Evolutionary conservation across 805 yeast species (phyloP), one percentile per base, ranked within the genome.

Genomic region (Cyberlindnera americana): DNA sequence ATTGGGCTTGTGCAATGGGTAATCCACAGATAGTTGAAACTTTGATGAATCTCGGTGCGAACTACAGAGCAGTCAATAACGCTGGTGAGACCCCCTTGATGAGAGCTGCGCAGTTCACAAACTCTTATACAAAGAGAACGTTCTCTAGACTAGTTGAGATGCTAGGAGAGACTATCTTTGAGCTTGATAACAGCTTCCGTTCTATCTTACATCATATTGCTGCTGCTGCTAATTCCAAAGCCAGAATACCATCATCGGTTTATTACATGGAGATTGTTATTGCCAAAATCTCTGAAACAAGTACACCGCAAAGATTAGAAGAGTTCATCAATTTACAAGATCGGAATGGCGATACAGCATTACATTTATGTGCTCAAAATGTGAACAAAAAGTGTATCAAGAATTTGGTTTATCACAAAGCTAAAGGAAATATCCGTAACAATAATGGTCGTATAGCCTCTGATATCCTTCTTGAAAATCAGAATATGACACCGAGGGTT

Each of bases 1-100:
- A 93, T 62, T 93, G 98, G 97, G 95, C 98, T 0, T 88, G 97
- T 44, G 84, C 98, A 1, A 88, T 93, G 76, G 99, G 98, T 4
- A 86, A 82, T 57, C 63, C 83, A 24, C 75, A 73, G 33, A 79
- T 90, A 63, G 80, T 87, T 40, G 93, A 83, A 49, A 74, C 89
- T 12, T 69, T 93, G 29, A 64, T 87, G 22, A 70, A 78, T 21
- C 77, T 82, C 28, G 95, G 96, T 5, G 93, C 95, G 3, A 75
- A 81, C 62, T 73, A 77, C 40, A 62, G 71, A 33, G 69, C 70
- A 4, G 62, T 74, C 13, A 84, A 84, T 53, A 72, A 78, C 44
- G 72, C 73, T 32, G 96, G 96, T 0, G 87, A 90, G 56, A 90
- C 89, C 17, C 95, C 98, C 5, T 67, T 93, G 27, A 83, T 91